Base-by-base conservation (phyloP, 208 protist species). In the Leptomonas pyrrhocoris region DNA sequence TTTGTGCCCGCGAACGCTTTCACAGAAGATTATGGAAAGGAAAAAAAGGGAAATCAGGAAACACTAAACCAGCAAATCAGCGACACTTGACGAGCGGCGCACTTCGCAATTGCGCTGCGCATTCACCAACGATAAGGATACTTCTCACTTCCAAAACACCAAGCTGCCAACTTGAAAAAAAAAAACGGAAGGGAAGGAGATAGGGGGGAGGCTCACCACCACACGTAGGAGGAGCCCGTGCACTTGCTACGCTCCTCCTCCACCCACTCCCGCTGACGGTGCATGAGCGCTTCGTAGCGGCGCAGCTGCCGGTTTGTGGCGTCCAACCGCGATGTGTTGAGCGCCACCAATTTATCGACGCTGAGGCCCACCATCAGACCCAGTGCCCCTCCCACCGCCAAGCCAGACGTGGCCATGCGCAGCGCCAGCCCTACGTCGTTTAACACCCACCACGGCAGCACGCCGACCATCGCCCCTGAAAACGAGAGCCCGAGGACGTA, bases 391-490 rank as follows among this genome's bases (percentile, higher is more conserved):
- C 91, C 91, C 15, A 96, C 67, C 38, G 75, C 77, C 8, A 80
- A 61, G 15, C 91, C 91, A 0, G 81, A 88, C 2, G 78, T 77
- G 21, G 83, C 75, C 62, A 96, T 79, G 27, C 91, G 91, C 27
- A 78, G 43, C 7, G 88, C 86, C 45, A 94, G 62, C 18, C 51
- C 60, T 0, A 70, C 60, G 56, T 96, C 91, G 45, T 75, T 82
- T n/a, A 96, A 77, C 36, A 96, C 78, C 89, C 91, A 96, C 87
- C 91, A 96, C 65, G 91, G 91, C 77, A 96, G 53, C 49, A 94
- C 75, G 1, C 91, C 91, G 28, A 92, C 86, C 48, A 74, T 91
- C n/a, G 75, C 81, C 13, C 88, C 86, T n/a, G 89, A 86, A 64
- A 79, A 85, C 25, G 83, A 68, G 28, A 96, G 73, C 3, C 91